Base-by-base conservation (phyloP, 2,329 filamentous ascomycete genomes). In the Tolypocladium nubicola region DNA sequence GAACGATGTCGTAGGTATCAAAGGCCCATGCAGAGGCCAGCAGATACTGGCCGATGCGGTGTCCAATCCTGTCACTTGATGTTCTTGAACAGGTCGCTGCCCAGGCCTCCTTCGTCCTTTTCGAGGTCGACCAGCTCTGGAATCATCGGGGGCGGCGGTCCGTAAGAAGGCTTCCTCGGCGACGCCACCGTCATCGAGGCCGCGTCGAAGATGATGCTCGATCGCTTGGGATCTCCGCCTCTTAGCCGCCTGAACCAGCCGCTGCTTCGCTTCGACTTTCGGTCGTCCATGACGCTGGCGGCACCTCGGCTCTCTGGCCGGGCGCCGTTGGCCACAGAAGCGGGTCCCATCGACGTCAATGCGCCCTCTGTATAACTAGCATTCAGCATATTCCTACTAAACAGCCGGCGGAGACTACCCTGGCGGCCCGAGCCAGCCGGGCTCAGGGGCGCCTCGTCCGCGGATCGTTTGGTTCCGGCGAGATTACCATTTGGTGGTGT, bases 81-180 rank as follows among this genome's bases (percentile, higher is more conserved):
- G 61, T 79, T 75, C 66, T 82, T 83, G 68, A 85, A 84, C 39
- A 85, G 70, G 60, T 84, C 80, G 58, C 71, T 69, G 54, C 79
- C 79, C 38, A 81, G 70, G 57, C 71, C 72, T 49, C 72, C 74
- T 8, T 75, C 73, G 47, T 80, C 74, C 57, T 77, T 75, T 63
- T 81, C 75, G 57, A 83, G 71, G 53, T 78, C 75, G 63, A 70
- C 74, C 54, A 84, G 71, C 65, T 84, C 81, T 23, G 82, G 82
- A 54, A 85, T 84, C 79, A 79, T 83, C 30, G 82, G 82, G 41
- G 82, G 80, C 57, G 81, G 82, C 10, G 81, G 80, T 13, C 77
- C 78, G 40, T 67, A 61, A 7, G 73, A 68, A 60, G 75, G 76
- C 64, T 67, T 64, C 53, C 26, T 49, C 14, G 52, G 54, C 8